Evolutionary conservation across 148 eudicot species (phyloP).

Genomic region (Spergularia bocconei): DNA sequence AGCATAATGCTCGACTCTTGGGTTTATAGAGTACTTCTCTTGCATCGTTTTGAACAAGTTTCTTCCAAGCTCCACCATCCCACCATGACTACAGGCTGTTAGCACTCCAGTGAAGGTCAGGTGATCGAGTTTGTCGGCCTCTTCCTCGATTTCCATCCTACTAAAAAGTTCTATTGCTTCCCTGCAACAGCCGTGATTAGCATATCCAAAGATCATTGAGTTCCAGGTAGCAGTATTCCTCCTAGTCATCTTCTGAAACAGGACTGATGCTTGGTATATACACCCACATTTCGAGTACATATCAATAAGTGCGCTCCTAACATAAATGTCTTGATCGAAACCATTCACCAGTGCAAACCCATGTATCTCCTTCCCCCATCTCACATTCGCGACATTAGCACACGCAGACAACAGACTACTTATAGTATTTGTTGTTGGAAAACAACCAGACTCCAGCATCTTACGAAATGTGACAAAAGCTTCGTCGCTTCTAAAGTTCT

Average conservation of each 20-base stretch:
- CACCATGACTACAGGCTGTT: constrained; percentile 71
- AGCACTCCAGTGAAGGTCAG: constrained; percentile 79
- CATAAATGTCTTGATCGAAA: constrained; percentile 54
- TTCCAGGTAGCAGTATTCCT: constrained; percentile 82
- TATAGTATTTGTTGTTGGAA: constrained; percentile 59
- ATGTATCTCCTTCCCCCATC: constrained; percentile 74
- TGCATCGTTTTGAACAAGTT: constrained; percentile 55
- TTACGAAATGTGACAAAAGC: constrained; percentile 57
- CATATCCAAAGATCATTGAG: constrained; percentile 86
- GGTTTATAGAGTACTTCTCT: constrained; percentile 40
- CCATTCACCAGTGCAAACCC: constrained; percentile 50
- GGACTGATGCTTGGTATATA: constrained; percentile 46
- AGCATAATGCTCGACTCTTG: constrained; percentile 83
- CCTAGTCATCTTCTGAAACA: constrained; percentile 49
- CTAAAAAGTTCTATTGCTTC: constrained; percentile 66
- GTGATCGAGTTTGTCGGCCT: constrained; percentile 51
- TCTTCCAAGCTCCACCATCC: constrained; percentile 60
- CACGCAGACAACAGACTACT: constrained; percentile 74
- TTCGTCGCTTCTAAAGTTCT: constrained; percentile 46
- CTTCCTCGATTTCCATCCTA: constrained; percentile 46
- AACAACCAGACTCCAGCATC: constrained; percentile 50
- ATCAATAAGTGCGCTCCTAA: constrained; percentile 71
- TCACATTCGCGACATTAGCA: constrained; percentile 54
- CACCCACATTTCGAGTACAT: constrained; percentile 85
- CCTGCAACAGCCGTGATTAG: constrained; percentile 64